Evolutionary conservation across 768 basidiomycete species (phyloP), one percentile per base, ranked within the genome.

Genomic region (Baorangia bicolor): DNA sequence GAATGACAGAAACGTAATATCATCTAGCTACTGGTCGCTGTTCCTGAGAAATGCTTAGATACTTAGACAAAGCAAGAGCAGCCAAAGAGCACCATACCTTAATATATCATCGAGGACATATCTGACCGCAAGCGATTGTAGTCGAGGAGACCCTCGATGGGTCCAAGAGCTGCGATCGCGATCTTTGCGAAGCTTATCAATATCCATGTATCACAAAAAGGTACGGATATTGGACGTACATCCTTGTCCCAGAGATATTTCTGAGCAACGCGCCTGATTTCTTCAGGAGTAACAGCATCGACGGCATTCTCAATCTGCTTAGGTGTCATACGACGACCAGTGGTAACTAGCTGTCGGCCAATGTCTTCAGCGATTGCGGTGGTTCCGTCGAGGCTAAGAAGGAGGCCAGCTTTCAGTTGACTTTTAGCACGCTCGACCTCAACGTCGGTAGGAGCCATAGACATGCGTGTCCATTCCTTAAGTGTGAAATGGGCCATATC

Each of bases 361-460:
- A 98, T 94, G 67, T 99, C 97, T 78, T 99, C 97, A 33, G 97
- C 96, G 58, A 95, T 83, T 49, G 94, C 93, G 31, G 94, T 98
- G 18, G 93, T 90, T n/a, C 97, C 97, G 65, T 98, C 97, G 40
- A 98, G 78, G 55, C 87, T 81, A 47, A 99, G 84, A 40, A 99
- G 78, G 62, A 98, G 77, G 53, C 87, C 89, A 49, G 96, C 95
- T 81, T 98, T 99, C 64, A 98, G 86, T 77, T 98, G 97, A 69
- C 90, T 94, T 84, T 99, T 99, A 49, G 96, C 94, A 44, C 97
- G 85, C 81, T 98, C 95, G 58, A 98, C 94, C 75, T 96, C 94
- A 33, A 84, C 82, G 33, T 82, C 78, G 3, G 88, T 87, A 7
- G 95, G 94, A 13, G 84, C 82, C 57, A 92, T 85, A 60, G 89